Base-by-base conservation (phyloP, 805 yeast species). In the Lipomyces spencermartinsiae region DNA sequence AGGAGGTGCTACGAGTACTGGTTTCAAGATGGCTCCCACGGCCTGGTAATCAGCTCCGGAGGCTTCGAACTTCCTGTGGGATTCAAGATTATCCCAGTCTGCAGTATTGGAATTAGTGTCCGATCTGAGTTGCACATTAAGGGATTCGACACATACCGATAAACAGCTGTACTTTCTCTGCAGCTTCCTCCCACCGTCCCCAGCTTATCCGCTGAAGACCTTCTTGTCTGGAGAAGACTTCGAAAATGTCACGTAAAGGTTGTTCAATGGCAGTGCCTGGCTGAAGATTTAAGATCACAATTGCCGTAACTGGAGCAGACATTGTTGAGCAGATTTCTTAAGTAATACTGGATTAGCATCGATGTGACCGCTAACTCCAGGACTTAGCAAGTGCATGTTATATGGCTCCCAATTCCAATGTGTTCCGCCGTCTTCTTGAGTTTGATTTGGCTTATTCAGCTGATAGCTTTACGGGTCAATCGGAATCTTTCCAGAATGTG, bases 231-330 rank as follows among this genome's bases (percentile, higher is more conserved):
- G 56, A 4, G 56, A 51, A 51, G 31, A 51, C 2, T 8, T 51
- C 56, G 56, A 22, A 19, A 51, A 51, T 51, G 31, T 51, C 29
- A 19, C 31, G 56, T 12, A 22, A 1, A 51, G 56, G 56, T 16
- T 49, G 54, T 2, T 49, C 54, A 49, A 49, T 49, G 54, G 54
- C 54, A 9, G 54, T 22, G 25, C 29, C 29, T 49, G 29, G 2
- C 54, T 16, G 1, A 46, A 46, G 53, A 46, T 46, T 46, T 14
- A 46, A 46, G 53, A 46, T 46, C 53, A 46, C 54, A 49, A 49
- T 49, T 49, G 54, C 54, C 54, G 54, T 49, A 49, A 49, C 54
- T 49, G 54, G 54, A n/a, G 54, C 54, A 19, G 54, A n/a, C 54
- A 49, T 49, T 49, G 54, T 46, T 14, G 54, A 49, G 25, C 54